phyloP scores from a whole-genome alignment of 768 basidiomycete genomes.

The Boletus reticulatus region DNA sequence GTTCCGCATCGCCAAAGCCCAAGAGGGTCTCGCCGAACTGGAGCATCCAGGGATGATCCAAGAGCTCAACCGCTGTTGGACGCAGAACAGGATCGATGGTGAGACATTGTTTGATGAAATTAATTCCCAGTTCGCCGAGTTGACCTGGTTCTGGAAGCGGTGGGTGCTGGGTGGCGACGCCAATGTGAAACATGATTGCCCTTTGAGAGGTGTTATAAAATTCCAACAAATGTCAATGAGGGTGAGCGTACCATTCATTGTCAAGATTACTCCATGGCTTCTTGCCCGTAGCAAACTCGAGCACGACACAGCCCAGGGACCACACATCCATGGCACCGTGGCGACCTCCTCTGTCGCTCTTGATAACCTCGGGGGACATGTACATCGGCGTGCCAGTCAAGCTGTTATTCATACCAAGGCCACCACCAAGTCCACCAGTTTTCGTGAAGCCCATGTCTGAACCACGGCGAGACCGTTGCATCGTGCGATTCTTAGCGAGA shows the following conservation, averaged over 20 bases:
- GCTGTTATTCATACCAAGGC: conserved; percentile 70
- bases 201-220: conserved; percentile 38
- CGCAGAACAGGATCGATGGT: conserved; percentile 82
- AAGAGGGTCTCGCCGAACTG: conserved; percentile 72
- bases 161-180: conserved; percentile 94
- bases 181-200: conserved; percentile 99
- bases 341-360: conserved; percentile 83
- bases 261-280: conserved; percentile 99
- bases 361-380: conserved; percentile 98
- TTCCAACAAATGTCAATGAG: not conserved
- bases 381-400: conserved; percentile 99
- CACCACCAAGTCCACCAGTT: conserved; percentile 34
- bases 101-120: conserved; percentile 90
- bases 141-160: conserved; percentile 91
- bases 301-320: conserved; percentile 96
- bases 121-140: conserved; percentile 84
- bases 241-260: conserved; percentile 83
- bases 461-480: conserved; percentile 65
- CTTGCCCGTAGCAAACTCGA: conserved; percentile 94
- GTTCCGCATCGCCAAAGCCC: conserved; percentile 65
- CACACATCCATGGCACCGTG: conserved; percentile 98
- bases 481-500: conserved; percentile 84
- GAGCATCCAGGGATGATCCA: conserved; percentile 88
- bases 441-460: conserved; percentile 39
- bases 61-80: conserved; percentile 81